Evolutionary conservation across 2,329 filamentous ascomycete species (phyloP).

Genomic region (Nigrospora oryzae): DNA sequence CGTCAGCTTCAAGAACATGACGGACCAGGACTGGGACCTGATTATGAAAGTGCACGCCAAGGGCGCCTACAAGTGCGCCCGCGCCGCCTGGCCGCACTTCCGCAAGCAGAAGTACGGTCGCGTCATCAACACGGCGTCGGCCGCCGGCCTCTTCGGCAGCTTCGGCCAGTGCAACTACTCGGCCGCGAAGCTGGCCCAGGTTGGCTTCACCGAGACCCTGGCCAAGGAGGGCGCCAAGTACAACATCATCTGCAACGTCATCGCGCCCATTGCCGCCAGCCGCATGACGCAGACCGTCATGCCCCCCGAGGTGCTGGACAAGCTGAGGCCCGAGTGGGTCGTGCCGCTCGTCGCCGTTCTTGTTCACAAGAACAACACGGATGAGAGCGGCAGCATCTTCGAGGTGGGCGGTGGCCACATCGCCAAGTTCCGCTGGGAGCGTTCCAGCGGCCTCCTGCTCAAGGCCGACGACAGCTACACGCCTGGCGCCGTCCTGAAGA

Average conservation of each 20-base stretch:
- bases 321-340: conserved; percentile 87
- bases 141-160: conserved; percentile 87
- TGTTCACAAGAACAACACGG: conserved; percentile 74
- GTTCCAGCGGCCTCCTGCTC: conserved; percentile 78
- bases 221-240: conserved; percentile 97
- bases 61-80: conserved; percentile 90
- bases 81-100: conserved; percentile 95
- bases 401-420: conserved; percentile 89
- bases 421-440: conserved; percentile 92
- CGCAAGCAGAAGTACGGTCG: conserved; percentile 97
- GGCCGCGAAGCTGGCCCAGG: conserved; percentile 89
- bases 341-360: conserved; percentile 86
- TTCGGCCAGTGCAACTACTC: conserved; percentile 98
- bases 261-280: conserved; percentile 90
- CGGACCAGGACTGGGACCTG: conserved; percentile 92
- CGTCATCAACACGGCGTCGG: conserved; percentile 95
- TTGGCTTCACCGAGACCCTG: conserved; percentile 95
- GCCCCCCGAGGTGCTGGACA: conserved; percentile 84
- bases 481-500: conserved; percentile 76
- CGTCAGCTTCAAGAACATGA: conserved; percentile 98
- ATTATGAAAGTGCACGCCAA: conserved; percentile 88
- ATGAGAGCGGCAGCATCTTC: conserved; percentile 82
- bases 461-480: conserved; percentile 86
- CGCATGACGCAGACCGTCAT: conserved; percentile 94
- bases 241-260: conserved; percentile 92